Evolutionary conservation across 345 rosid genomes (phyloP), one percentile per base, ranked within the genome.

Genomic region (Eucalyptus sp.): DNA sequence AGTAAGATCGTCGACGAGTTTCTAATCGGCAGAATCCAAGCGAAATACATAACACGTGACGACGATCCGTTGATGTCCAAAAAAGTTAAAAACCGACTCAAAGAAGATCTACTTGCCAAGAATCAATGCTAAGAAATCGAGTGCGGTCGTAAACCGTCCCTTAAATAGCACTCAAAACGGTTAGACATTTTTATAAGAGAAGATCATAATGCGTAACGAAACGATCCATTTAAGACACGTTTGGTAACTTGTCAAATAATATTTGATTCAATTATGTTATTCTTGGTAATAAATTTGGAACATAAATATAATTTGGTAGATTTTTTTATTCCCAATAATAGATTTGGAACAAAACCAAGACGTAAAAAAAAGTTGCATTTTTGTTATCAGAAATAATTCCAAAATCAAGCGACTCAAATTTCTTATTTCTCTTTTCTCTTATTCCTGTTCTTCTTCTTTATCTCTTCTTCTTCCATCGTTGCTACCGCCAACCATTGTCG

Each of bases 401-500:
- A 18, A 52, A 52, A 18, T 52, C 24, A 52, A 52, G 56, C 10
- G 7, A 52, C 24, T 52, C 4, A 18, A 52, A 3, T 18, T 20
- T 52, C 24, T 18, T 52, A 20, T 52, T 18, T 18, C 10, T 52
- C 1, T 1, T 52, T 7, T 18, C 20, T 7, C 0, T 7, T 52
- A 0, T 52, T 52, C 4, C 0, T 3, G 2, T 18, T 52, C 10
- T 52, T 51, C 54, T 16, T 51, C 8, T 3, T 51, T 16, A 8
- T 51, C 54, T 51, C 22, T 51, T 51, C 4, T 2, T 52, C 2
- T 52, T 52, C 25, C 8, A 52, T 1, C 0, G 0, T 2, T 7
- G 2, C 10, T 0, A 0, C 3, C 1, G 24, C 7, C 4, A 18
- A 0, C 58, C 58, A 52, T 18, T 1, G 2, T 52, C 0, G 10